Conservation (phyloP, 208 protist genomes). For the Trypanosomatidae sp. region DNA sequence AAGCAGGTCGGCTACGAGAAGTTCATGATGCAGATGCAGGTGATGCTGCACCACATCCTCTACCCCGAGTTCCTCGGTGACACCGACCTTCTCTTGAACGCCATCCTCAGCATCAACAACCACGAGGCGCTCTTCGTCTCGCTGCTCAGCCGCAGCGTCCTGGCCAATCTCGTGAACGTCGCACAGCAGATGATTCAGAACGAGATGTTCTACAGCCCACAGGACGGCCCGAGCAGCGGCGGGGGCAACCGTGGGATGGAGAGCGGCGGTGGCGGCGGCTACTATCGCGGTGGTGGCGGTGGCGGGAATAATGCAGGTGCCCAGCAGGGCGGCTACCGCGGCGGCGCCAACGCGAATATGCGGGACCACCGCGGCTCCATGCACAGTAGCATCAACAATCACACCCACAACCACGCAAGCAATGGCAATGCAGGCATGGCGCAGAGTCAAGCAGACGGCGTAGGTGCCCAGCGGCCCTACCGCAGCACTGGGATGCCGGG, state of each 20-base stretch:
- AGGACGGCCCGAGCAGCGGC: slow-evolving; percentile 8
- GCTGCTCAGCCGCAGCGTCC: slow-evolving; percentile 32
- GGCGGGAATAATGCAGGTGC: slow-evolving; percentile 2
- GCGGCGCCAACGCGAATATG: too few species aligned
- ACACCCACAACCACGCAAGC: slow-evolving; percentile 13
- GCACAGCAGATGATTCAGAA: slow-evolving; percentile 36
- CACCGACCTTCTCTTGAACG: slow-evolving; percentile 31
- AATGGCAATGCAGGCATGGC: too few species aligned
- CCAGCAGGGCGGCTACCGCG: slow-evolving; percentile 13
- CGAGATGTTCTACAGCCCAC: slow-evolving; percentile 8
- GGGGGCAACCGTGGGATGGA: too few species aligned
- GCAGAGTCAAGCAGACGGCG: too few species aligned
- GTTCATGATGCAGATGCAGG: slow-evolving; percentile 38
- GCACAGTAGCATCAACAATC: slow-evolving; percentile 20
- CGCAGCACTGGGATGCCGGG: slow-evolving; percentile 15
- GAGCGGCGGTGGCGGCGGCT: too few species aligned
- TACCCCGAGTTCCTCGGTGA: slow-evolving; percentile 28
- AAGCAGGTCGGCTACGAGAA: slow-evolving; percentile 26
- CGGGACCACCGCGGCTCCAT: too few species aligned
- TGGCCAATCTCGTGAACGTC: slow-evolving; percentile 40
- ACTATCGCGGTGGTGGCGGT: slow-evolving; percentile 8
- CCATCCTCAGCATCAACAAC: slow-evolving; percentile 30
- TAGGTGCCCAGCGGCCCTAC: slow-evolving; percentile 11
- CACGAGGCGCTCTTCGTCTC: slow-evolving; percentile 45
- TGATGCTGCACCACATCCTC: slow-evolving; percentile 40